Conservation (phyloP, 306 rosid genomes). For the Castanopsis chinensis region DNA sequence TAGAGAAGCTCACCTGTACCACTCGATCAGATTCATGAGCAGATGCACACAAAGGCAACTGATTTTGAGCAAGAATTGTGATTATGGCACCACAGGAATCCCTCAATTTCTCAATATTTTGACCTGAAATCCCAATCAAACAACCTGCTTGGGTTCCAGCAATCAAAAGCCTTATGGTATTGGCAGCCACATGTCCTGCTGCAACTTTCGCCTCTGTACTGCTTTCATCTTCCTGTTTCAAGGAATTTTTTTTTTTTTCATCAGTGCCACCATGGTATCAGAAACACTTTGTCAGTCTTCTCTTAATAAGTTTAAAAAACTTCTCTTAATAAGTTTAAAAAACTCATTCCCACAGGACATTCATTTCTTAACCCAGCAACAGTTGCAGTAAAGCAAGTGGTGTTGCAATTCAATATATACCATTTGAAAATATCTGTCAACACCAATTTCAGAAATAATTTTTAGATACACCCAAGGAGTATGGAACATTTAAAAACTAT, state of each 20-base stretch:
- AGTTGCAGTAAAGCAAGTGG: background rate
- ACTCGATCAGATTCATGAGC: slow-evolving; percentile 97
- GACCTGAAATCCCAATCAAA: slow-evolving; percentile 90
- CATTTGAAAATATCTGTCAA: no score
- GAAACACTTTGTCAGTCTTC: background rate
- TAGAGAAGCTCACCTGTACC: slow-evolving; percentile 65
- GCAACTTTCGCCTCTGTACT: slow-evolving; percentile 62
- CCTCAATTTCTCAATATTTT: slow-evolving; percentile 87
- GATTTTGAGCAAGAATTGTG: slow-evolving; percentile 77
- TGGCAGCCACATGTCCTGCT: slow-evolving; percentile 89
- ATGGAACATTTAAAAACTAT: no score
- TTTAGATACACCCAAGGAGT: no score
- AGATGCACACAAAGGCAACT: slow-evolving; percentile 90
- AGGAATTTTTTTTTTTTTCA: background rate
- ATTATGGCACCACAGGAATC: slow-evolving; percentile 79
- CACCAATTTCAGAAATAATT: no score
- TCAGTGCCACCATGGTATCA: slow-evolving; percentile 2
- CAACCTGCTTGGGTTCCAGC: slow-evolving; percentile 98
- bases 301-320: background rate
- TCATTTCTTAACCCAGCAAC: background rate
- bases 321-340: background rate
- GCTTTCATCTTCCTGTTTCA: slow-evolving; percentile 76
- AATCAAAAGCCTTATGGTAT: slow-evolving; percentile 86
- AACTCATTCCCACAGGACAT: background rate
- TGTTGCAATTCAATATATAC: no score